Conservation (phyloP, 768 basidiomycete genomes). For the Kockovaella imperatae region DNA sequence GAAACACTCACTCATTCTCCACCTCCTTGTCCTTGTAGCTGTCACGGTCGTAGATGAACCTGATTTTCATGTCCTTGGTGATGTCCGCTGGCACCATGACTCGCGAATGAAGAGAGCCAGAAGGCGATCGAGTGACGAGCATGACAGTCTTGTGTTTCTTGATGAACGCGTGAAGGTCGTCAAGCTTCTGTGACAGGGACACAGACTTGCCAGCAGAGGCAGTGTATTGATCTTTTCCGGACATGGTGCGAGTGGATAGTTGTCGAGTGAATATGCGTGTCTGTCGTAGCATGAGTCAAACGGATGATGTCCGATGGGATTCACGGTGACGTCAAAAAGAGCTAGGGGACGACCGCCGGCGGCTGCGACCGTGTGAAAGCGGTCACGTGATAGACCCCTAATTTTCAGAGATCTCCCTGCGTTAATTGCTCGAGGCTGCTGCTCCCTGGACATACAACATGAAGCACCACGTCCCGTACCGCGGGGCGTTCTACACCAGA, state of each 20-base stretch:
- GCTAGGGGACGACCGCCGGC: too few species aligned
- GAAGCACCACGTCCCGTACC: too few species aligned
- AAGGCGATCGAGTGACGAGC: constrained; percentile 63
- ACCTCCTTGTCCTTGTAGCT: constrained; percentile 36
- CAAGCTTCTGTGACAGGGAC: constrained; percentile 50
- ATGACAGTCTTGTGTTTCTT: constrained; percentile 61
- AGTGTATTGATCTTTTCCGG: constrained; percentile 59
- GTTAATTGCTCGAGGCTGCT: too few species aligned
- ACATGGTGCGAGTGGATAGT: constrained; percentile 31
- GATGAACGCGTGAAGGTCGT: constrained; percentile 58
- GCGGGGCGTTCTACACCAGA: too few species aligned
- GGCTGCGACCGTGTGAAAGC: too few species aligned
- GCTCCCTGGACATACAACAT: too few species aligned
- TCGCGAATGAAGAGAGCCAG: constrained; percentile 67
- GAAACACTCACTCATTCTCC: constrained; percentile 40
- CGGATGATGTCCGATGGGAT: not conserved
- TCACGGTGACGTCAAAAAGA: too few species aligned
- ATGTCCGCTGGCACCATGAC: constrained; percentile 62
- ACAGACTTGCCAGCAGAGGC: constrained; percentile 47
- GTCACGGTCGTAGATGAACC: constrained; percentile 40
- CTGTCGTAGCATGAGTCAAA: not conserved
- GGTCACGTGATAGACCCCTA: too few species aligned
- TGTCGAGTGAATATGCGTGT: constrained; percentile 1
- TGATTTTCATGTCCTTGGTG: constrained; percentile 47
- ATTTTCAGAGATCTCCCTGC: too few species aligned